These are phyloP conservation scores for Sporothrix protearum DNA, from an alignment of 2,329 filamentous ascomycete genomes.

Conservation along the genomic window DNA sequence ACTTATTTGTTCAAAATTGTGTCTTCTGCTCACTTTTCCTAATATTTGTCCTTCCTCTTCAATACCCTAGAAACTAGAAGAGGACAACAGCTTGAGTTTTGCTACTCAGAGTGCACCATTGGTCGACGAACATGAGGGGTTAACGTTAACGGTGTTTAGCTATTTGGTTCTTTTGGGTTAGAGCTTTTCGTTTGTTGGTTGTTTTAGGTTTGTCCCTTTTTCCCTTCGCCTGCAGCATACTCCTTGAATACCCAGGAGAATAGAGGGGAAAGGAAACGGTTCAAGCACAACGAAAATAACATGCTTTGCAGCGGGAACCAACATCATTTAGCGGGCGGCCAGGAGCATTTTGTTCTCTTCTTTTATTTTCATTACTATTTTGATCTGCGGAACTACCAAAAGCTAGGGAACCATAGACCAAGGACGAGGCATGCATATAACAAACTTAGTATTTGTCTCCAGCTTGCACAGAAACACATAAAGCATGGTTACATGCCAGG, in stretches of 20 bases:
- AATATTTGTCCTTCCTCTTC: background rate
- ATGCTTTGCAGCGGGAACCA: slow-evolving; percentile 16
- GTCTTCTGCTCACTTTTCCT: background rate
- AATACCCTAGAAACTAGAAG: background rate
- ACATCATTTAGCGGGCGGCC: background rate
- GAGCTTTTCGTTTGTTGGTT: background rate
- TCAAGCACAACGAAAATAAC: background rate
- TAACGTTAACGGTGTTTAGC: background rate
- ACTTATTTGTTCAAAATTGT: background rate
- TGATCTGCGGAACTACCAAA: slow-evolving; percentile 1
- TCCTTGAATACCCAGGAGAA: background rate
- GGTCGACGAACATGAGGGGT: background rate
- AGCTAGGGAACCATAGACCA: slow-evolving; percentile 6
- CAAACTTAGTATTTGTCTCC: background rate
- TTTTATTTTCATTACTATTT: background rate
- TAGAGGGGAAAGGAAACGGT: background rate
- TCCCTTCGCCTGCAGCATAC: background rate
- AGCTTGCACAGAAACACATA: background rate
- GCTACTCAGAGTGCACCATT: background rate
- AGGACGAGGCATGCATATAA: background rate
- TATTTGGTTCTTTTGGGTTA: background rate
- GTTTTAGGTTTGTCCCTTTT: background rate
- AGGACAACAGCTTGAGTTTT: background rate
- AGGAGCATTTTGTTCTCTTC: background rate
- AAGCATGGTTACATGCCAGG: background rate